Conservation (phyloP, 495 filamentous ascomycete genomes). For the Lentithecium fluviatile region DNA sequence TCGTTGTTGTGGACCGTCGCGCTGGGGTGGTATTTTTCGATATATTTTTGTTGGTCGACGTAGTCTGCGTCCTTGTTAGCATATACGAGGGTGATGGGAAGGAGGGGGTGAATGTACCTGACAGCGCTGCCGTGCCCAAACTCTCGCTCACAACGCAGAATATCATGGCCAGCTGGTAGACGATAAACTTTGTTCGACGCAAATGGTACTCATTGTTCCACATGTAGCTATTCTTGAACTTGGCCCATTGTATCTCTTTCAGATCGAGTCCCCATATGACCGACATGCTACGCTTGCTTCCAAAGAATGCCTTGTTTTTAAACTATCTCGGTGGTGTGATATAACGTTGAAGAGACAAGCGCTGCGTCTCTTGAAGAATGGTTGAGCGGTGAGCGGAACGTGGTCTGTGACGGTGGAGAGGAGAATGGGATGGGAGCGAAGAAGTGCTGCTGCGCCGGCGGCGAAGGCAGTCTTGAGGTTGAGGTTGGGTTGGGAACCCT, state of each 20-base stretch:
- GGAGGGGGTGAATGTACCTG: conserved; percentile 41
- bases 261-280: conserved; percentile 56
- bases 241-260: conserved; percentile 52
- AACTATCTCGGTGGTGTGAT: no score
- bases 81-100: not conserved
- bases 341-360: no score
- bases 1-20: conserved; percentile 48
- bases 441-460: no score
- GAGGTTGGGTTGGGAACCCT: no score
- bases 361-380: no score
- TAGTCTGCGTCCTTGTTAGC: conserved; percentile 43
- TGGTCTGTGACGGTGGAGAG: no score
- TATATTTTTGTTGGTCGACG: conserved; percentile 48
- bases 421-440: no score
- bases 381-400: no score
- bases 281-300: conserved; percentile 43
- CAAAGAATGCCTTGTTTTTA: no score
- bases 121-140: conserved; percentile 51
- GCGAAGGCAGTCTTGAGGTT: no score
- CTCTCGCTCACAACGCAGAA: conserved; percentile 54
- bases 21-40: conserved; percentile 38
- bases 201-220: conserved; percentile 52
- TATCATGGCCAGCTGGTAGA: conserved; percentile 56
- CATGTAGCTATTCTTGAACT: conserved; percentile 54
- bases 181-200: conserved; percentile 53